Evolutionary conservation across 805 yeast species (phyloP).

Genomic region (Kodamaea neixiangensis): DNA sequence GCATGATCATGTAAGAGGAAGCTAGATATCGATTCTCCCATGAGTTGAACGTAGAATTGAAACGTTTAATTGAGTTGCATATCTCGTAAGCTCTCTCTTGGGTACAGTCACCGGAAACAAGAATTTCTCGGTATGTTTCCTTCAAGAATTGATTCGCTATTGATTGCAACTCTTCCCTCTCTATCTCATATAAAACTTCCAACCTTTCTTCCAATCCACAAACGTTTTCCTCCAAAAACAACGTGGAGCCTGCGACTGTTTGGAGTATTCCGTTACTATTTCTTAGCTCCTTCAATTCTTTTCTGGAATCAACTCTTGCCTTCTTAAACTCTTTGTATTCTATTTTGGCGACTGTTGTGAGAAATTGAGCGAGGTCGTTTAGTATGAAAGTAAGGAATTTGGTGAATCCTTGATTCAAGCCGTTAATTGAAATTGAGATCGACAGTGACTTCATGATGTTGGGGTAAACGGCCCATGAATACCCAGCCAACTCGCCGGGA

Average conservation of each 20-base stretch:
- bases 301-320: conserved; percentile 50
- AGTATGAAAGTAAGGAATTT: conserved; percentile 36
- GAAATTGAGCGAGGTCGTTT: conserved; percentile 1
- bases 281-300: conserved; percentile 46
- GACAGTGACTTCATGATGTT: conserved; percentile 57
- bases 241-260: conserved; percentile 51
- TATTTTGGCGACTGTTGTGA: conserved; percentile 21
- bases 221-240: conserved; percentile 56
- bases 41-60: background rate
- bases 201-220: conserved; percentile 58
- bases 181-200: conserved; percentile 55
- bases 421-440: conserved; percentile 53
- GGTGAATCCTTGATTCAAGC: conserved; percentile 46
- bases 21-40: conserved; percentile 21
- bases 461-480: conserved; percentile 57
- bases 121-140: conserved; percentile 38
- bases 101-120: conserved; percentile 53
- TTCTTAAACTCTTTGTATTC: conserved; percentile 40
- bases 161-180: conserved; percentile 31
- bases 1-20: conserved; percentile 31
- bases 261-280: conserved; percentile 48
- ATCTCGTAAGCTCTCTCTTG: conserved; percentile 17
- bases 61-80: conserved; percentile 17
- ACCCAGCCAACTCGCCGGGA: conserved; percentile 55
- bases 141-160: conserved; percentile 31